Base-by-base conservation (phyloP, 2,329 filamentous ascomycete genomes). In the Apiospora aurea region DNA sequence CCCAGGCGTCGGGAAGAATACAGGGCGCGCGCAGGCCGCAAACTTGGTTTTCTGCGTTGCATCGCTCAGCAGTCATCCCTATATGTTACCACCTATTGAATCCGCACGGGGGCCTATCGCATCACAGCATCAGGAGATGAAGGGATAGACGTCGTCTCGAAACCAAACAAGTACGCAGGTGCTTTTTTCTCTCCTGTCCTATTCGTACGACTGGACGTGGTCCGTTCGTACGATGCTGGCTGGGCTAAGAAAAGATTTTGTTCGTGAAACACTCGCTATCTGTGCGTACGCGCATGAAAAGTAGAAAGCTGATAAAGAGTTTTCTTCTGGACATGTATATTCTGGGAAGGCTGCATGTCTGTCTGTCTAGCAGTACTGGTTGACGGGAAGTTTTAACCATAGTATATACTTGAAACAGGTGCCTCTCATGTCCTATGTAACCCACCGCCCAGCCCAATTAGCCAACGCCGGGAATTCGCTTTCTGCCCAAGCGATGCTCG, bases 131-230 rank as follows among this genome's bases (percentile, higher is more conserved):
- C 53, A 34, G 53, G 53, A 16, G n/a, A n/a, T n/a, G n/a, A n/a
- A n/a, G n/a, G n/a, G n/a, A n/a, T n/a, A n/a, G n/a, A n/a, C n/a
- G n/a, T n/a, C n/a, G 57, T 64, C 34, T 64, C 34, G 21, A 64
- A 41, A 64, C 57, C 57, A 41, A 64, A 64, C 57, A 64, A 41
- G 57, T 64, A n/a, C n/a, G n/a, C n/a, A 64, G n/a, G 57, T 64
- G n/a, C 21, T 24, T 41, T 64, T n/a, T 21, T 2, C 8, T 2
- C 8, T 10, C 11, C n/a, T 57, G 18, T 64, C 24, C 21, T 41
- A 64, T 64, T 41, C 34, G 57, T 64, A 64, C 57, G 57, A 64
- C 57, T 13, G 21, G 4, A 14, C 29, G n/a, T 7, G 46, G 41
- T 57, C 1, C 57, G 3, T 41, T 13, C 34, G 29, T 41, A 64